Conservation (phyloP, 2,329 filamentous ascomycete species). For the Sporothrix protearum region DNA sequence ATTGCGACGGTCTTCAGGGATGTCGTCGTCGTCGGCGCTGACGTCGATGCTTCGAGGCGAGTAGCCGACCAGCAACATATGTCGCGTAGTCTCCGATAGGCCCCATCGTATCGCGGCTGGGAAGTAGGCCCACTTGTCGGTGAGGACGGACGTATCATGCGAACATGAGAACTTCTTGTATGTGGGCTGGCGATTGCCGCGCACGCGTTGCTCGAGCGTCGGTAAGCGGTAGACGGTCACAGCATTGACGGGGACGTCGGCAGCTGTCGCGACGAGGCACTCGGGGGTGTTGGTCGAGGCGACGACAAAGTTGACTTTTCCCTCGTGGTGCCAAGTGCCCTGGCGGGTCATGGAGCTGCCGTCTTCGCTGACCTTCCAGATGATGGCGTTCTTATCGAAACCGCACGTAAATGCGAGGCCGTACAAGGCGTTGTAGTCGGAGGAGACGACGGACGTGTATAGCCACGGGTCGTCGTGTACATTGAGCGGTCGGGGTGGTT, state of each 20-base stretch:
- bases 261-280: constrained; percentile 56
- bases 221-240: constrained; percentile 54
- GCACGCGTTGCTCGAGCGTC: constrained; percentile 32
- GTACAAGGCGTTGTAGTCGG: constrained; percentile 49
- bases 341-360: constrained; percentile 43
- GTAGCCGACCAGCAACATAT: constrained; percentile 59
- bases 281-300: constrained; percentile 49
- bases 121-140: constrained; percentile 58
- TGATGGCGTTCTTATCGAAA: constrained; percentile 60
- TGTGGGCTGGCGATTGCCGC: constrained; percentile 35
- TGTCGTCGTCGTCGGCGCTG: constrained; percentile 52
- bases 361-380: constrained; percentile 47
- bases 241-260: constrained; percentile 52
- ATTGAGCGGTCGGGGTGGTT: constrained; percentile 55
- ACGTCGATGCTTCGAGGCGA: constrained; percentile 51
- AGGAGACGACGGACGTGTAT: constrained; percentile 61
- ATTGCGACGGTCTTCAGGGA: constrained; percentile 55
- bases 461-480: constrained; percentile 59
- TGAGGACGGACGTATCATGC: constrained; percentile 34
- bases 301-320: constrained; percentile 61
- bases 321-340: constrained; percentile 54
- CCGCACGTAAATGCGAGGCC: constrained; percentile 56
- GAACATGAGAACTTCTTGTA: constrained; percentile 44
- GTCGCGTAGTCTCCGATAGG: constrained; percentile 40
- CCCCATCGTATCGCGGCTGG: constrained; percentile 64